Conservation (phyloP, 345 rosid genomes). For the Hibiscus tridactylites region DNA sequence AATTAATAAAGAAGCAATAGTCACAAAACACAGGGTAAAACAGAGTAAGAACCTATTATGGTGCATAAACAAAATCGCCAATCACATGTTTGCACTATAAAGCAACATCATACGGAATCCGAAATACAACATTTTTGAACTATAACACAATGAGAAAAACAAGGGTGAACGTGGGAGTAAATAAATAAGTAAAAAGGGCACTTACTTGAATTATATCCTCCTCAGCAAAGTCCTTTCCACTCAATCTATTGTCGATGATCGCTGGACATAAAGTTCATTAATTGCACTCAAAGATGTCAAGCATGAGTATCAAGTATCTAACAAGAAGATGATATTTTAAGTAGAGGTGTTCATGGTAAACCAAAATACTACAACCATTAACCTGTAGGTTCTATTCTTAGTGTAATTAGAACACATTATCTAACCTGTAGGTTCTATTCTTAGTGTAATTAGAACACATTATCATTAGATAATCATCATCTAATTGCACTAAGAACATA, state of each 20-base stretch:
- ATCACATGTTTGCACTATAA: not conserved
- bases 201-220: constrained; percentile 73
- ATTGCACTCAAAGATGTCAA: constrained; percentile 7
- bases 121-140: no score
- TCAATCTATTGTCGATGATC: constrained; percentile 58
- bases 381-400: no score
- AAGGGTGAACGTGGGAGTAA: not conserved
- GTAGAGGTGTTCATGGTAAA: not conserved
- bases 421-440: no score
- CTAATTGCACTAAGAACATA: no score
- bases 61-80: not conserved
- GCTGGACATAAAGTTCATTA: constrained; percentile 50
- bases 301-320: not conserved
- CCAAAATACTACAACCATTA: no score
- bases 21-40: not conserved
- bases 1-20: not conserved
- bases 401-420: no score
- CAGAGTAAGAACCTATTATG: not conserved
- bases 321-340: constrained; percentile 10
- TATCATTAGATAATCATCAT: no score
- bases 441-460: no score
- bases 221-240: constrained; percentile 62
- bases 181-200: constrained; percentile 17
- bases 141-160: not conserved
- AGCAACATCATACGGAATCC: no score